Evolutionary conservation across 768 basidiomycete species (phyloP).

Genomic region (Crassisporium funariophilum): DNA sequence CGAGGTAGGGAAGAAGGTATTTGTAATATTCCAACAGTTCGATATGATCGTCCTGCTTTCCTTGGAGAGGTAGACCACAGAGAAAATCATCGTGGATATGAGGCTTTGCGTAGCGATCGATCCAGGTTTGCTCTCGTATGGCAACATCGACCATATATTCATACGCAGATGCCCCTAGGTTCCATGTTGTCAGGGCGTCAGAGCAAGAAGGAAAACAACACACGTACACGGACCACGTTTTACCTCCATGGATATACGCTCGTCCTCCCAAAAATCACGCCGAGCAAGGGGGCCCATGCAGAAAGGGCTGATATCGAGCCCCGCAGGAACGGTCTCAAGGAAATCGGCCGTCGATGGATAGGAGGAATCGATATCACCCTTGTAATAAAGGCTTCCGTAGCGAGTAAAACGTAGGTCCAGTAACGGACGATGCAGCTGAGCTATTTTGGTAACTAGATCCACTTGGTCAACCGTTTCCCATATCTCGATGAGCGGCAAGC

Average conservation of each 20-base stretch:
- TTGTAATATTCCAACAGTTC: conserved; percentile 1
- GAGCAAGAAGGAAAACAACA: background rate
- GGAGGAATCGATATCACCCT: background rate
- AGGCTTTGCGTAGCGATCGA: conserved; percentile 1
- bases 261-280: conserved; percentile 8
- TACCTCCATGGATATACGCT: background rate
- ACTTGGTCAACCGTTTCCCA: conserved; percentile 1
- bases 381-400: background rate
- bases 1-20: conserved; percentile 1
- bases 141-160: conserved; percentile 3
- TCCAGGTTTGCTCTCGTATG: conserved; percentile 2
- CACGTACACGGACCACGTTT: conserved; percentile 1
- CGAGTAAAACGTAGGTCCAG: conserved; percentile 3
- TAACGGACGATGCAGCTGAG: conserved; percentile 2
- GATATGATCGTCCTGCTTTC: conserved; percentile 9
- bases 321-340: conserved; percentile 6
- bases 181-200: background rate
- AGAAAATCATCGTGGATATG: conserved; percentile 4
- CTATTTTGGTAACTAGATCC: conserved; percentile 2
- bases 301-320: conserved; percentile 2
- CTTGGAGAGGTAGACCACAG: conserved; percentile 9
- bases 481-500: conserved; percentile 4
- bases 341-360: background rate
- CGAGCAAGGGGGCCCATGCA: conserved; percentile 4
- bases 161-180: background rate